Conservation (phyloP, 306 rosid genomes). For the Vigna angularis region DNA sequence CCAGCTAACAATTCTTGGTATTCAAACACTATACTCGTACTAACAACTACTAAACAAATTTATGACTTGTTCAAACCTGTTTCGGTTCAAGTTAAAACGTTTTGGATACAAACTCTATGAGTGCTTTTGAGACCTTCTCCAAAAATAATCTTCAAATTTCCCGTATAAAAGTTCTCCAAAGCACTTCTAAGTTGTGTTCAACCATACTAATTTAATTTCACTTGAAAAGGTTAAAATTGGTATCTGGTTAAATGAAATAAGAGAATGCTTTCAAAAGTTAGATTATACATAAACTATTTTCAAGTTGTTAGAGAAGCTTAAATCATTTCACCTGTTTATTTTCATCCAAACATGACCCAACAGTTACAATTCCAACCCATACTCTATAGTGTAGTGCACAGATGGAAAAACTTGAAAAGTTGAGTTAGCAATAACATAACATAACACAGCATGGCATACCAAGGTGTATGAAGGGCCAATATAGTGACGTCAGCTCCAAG, state of each 20-base stretch:
- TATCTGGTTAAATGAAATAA: neutral
- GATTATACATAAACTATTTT: neutral
- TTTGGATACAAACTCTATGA: too few relatives aligned
- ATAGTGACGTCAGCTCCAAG: conserved; percentile 75
- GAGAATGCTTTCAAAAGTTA: neutral
- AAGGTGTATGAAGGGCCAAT: conserved; percentile 87
- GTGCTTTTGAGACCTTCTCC: too few relatives aligned
- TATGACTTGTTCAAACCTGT: neutral
- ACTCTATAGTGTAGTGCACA: neutral
- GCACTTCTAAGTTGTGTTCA: too few relatives aligned
- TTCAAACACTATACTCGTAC: conserved; percentile 2
- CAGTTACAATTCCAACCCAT: neutral
- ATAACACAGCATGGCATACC: conserved; percentile 49
- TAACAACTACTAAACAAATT: conserved; percentile 15
- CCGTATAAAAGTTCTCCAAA: too few relatives aligned
- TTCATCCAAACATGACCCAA: neutral
- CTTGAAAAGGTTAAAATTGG: neutral
- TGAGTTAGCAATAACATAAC: conserved; percentile 1
- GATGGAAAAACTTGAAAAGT: neutral
- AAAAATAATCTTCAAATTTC: too few relatives aligned
- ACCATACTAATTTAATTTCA: conserved; percentile 1
- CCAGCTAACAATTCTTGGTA: conserved; percentile 14
- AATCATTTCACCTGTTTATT: neutral
- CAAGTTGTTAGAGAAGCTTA: neutral
- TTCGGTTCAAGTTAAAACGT: conserved; percentile 1